A percentile compares a stretch with the other conserved stretches of the same genome.
Conservation (phyloP, 331 rosid genomes). For the Erythrophleum ivorense region DNA sequence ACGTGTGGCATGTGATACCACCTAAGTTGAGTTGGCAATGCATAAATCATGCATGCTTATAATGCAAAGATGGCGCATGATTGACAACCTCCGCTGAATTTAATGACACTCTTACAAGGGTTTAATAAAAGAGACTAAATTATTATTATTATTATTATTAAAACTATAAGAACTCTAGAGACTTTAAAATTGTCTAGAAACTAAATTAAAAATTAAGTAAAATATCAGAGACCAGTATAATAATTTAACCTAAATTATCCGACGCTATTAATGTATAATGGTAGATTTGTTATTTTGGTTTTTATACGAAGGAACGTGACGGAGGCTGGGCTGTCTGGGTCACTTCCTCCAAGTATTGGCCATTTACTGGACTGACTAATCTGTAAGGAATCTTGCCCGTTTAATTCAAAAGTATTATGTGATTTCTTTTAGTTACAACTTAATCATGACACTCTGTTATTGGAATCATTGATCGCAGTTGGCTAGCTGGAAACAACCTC, state of each 20-base stretch:
- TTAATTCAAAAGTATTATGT: not conserved
- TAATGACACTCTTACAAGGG: too few species aligned
- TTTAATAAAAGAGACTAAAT: too few species aligned
- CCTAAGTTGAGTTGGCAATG: too few species aligned
- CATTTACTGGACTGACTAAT: slow-evolving; percentile 61
- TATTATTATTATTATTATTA: too few species aligned
- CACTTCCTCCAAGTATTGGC: slow-evolving; percentile 58
- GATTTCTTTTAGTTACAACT: not conserved
- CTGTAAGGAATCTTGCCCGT: slow-evolving; percentile 58
- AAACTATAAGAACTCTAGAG: too few species aligned
- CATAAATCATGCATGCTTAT: too few species aligned
- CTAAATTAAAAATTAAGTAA: not conserved
- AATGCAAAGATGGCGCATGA: too few species aligned
- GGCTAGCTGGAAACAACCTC: slow-evolving; percentile 76
- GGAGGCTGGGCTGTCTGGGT: slow-evolving; percentile 58
- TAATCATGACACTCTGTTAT: slow-evolving; percentile 25
- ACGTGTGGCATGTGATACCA: too few species aligned
- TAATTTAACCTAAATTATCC: not conserved
- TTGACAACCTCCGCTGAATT: too few species aligned
- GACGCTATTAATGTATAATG: slow-evolving; percentile 6
- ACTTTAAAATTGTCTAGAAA: not conserved
- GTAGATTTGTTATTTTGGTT: slow-evolving; percentile 28
- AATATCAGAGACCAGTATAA: not conserved
- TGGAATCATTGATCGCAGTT: slow-evolving; percentile 51
- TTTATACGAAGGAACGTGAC: slow-evolving; percentile 69